Percentiles rank a stretch among this genome's conserved stretches.
Evolutionary conservation across 163 green algal species (phyloP).

Genomic region (Scenedesmus sp.): DNA sequence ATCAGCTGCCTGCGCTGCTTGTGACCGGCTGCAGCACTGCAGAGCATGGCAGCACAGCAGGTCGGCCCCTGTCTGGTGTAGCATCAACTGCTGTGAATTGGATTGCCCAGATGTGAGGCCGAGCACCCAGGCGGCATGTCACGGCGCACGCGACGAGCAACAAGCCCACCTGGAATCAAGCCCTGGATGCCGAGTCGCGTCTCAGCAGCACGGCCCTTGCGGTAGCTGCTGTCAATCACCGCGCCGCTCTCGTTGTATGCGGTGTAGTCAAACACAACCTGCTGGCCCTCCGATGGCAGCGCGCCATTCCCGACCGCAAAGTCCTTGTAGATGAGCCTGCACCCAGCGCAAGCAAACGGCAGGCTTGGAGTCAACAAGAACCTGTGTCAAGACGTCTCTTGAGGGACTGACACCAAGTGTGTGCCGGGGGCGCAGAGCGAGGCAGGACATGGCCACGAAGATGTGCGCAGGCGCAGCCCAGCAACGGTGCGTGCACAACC

Average conservation of each 20-base stretch:
- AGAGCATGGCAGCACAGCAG: conserved; percentile 8
- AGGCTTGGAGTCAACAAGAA: too few relatives aligned
- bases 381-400: too few relatives aligned
- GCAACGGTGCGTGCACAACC: too few relatives aligned
- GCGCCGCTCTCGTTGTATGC: conserved; percentile 96
- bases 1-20: too few relatives aligned
- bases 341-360: neutral
- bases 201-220: conserved; percentile 84
- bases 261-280: conserved; percentile 95
- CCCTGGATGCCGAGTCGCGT: conserved; percentile 89
- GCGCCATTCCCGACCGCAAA: conserved; percentile 81
- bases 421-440: too few relatives aligned
- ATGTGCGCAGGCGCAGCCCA: too few relatives aligned
- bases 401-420: too few relatives aligned
- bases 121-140: too few relatives aligned
- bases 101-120: too few relatives aligned
- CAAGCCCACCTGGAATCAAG: conserved; percentile 85
- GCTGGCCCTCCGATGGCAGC: conserved; percentile 84
- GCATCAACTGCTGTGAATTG: too few relatives aligned
- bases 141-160: neutral
- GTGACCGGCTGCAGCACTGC: too few relatives aligned
- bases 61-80: neutral
- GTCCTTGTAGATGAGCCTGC: conserved; percentile 91
- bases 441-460: too few relatives aligned
- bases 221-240: conserved; percentile 93